phyloP scores from a whole-genome alignment of 2,329 filamentous ascomycete genomes.

The Cylindrodendrum hubeiense region DNA sequence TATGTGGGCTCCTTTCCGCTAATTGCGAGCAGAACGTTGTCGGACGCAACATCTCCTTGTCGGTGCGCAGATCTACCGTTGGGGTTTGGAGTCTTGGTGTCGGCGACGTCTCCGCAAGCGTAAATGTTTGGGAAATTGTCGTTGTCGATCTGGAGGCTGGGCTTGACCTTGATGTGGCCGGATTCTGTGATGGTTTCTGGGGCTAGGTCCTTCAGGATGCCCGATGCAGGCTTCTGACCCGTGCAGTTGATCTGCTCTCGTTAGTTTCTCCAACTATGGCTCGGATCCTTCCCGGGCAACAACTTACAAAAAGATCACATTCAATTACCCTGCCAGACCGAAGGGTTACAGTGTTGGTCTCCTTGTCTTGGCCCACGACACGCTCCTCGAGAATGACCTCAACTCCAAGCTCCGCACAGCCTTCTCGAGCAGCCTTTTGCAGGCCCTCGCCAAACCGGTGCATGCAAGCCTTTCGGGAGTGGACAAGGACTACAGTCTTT shows the following conservation, averaged over 20 bases:
- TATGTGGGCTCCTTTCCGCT: conserved; percentile 53
- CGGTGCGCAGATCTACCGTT: conserved; percentile 67
- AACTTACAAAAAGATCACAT: conserved; percentile 64
- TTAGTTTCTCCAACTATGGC: background rate
- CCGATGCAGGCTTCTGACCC: conserved; percentile 69
- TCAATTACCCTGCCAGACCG: conserved; percentile 58
- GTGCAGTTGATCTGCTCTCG: conserved; percentile 66
- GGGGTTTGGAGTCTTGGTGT: conserved; percentile 58
- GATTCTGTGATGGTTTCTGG: conserved; percentile 58
- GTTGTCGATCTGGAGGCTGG: conserved; percentile 68
- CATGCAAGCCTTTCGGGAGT: conserved; percentile 67
- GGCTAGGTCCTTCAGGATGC: conserved; percentile 57
- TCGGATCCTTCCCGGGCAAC: background rate
- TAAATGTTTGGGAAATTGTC: conserved; percentile 65
- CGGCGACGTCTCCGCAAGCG: conserved; percentile 73
- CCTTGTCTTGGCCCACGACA: conserved; percentile 52
- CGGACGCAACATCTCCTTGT: conserved; percentile 65
- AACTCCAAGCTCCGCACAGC: conserved; percentile 60
- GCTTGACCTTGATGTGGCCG: conserved; percentile 65
- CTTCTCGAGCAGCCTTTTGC: conserved; percentile 54
- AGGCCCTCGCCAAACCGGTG: conserved; percentile 61
- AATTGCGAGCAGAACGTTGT: conserved; percentile 65
- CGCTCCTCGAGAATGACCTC: conserved; percentile 65
- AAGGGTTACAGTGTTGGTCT: conserved; percentile 56
- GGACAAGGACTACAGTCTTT: conserved; percentile 68